Conservation (phyloP, 2,329 filamentous ascomycete genomes). For the Metarhizium rileyi region DNA sequence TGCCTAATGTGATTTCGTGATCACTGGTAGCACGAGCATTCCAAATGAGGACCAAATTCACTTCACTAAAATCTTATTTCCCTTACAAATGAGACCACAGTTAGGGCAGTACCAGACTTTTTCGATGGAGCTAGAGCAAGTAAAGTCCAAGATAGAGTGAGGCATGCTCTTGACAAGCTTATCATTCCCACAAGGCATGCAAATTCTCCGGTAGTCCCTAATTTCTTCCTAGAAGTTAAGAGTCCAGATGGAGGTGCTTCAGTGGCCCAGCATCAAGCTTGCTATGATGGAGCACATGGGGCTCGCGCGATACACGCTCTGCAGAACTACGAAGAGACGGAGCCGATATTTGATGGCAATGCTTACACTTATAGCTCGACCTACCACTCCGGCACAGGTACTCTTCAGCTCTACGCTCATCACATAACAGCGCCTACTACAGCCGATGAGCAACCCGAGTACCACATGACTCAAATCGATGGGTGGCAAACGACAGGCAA, state of each 20-base stretch:
- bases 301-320: slow-evolving; percentile 24
- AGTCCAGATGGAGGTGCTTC: slow-evolving; percentile 18
- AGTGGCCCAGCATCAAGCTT: slow-evolving; percentile 22
- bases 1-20: background rate
- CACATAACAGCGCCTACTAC: slow-evolving; percentile 8
- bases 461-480: slow-evolving; percentile 18
- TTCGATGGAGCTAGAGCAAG: background rate
- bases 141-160: no score
- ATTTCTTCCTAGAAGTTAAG: slow-evolving; percentile 30
- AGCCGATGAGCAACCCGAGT: slow-evolving; percentile 17
- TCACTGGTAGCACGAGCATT: slow-evolving; percentile 15
- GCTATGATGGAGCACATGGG: slow-evolving; percentile 25
- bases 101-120: slow-evolving; percentile 13
- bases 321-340: slow-evolving; percentile 19
- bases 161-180: background rate
- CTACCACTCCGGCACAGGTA: slow-evolving; percentile 21
- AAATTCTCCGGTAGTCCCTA: slow-evolving; percentile 23
- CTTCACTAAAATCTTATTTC: slow-evolving; percentile 19
- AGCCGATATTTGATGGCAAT: slow-evolving; percentile 25
- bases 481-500: background rate
- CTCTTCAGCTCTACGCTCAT: slow-evolving; percentile 24
- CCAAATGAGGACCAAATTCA: slow-evolving; percentile 2
- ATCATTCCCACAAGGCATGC: slow-evolving; percentile 23
- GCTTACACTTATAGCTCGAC: slow-evolving; percentile 24
- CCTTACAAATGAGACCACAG: slow-evolving; percentile 21